Evolutionary conservation across 805 yeast genomes (phyloP), one percentile per base, ranked within the genome.

Genomic region (Kluyveromyces siamensis): DNA sequence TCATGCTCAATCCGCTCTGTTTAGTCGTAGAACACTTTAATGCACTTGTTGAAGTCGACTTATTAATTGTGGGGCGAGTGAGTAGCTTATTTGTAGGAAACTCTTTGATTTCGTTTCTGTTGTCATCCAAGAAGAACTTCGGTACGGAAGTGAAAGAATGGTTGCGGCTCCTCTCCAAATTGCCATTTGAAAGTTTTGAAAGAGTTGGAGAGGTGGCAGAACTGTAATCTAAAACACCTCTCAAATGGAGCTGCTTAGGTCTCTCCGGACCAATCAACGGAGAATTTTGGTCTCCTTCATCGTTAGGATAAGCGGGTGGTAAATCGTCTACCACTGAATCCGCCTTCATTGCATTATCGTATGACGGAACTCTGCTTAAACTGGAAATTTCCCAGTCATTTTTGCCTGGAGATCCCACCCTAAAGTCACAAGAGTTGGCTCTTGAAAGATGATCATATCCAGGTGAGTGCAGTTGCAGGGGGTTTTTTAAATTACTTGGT

Each of bases 321-420:
- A 83, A 66, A 46, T 76, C 79, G 18, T 71, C 75, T 2, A 70
- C 75, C 10, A 73, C 66, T 6, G 67, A 69, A 42, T 74, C 81
- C 2, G 77, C 65, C 57, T 76, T 77, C 63, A 89, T 66, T 0
- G 98, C 97, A 33, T 85, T 82, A 8, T 75, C 76, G 65, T 91
- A 91, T 0, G 96, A 81, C 0, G 98, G 98, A 7, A 91, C 96
- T 44, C 79, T 70, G 18, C 84, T 80, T 53, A 87, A 55, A 2
- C 71, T 65, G 6, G 63, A 62, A 2, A 72, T 51, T 50, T 76
- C 75, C 72, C 74, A 70, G 27, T 69, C 75, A 13, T 60, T 58
- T 48, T 52, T 52, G 37, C 51, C 18, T 1, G 60, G 54, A 6
- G 67, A 41, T 48, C 46, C 46, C 8, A 56, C 40, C 27, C 58